Evolutionary conservation across 768 basidiomycete species (phyloP), one percentile per base, ranked within the genome.

Genomic region (Hemileccinum impolitum): DNA sequence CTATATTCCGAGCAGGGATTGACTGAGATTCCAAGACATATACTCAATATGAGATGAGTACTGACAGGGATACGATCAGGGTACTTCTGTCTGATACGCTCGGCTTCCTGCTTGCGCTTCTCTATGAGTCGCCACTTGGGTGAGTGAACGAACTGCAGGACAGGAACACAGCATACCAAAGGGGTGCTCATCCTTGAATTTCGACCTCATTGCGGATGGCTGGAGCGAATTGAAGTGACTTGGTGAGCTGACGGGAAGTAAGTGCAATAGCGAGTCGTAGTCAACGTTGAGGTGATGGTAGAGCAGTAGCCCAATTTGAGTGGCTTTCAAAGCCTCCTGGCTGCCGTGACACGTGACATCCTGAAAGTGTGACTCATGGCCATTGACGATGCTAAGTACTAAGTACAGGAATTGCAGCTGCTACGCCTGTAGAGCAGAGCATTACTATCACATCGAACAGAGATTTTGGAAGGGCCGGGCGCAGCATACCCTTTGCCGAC

Each of bases 101-200:
- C 94, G 30, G 95, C 95, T 68, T 98, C 95, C 37, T 92, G 93
- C 80, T 97, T 97, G 80, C 95, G 90, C 77, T 97, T 98, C 84
- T 96, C 95, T 97, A 63, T 36, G 48, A 37, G 55, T 46, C 34
- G 45, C 45, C 51, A 52, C 46, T 28, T 43, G 32, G n/a, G 49
- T 51, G 40, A 61, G 59, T 51, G 50, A 58, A 70, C 74, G 64
- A 73, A 65, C 63, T 55, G 51, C 67, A 57, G 57, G 43, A 51
- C 39, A 53, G 51, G 30, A 61, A 52, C 50, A 55, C 51, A 52
- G 55, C 59, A 63, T 57, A 95, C 95, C 95, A 69, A 97, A 98
- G 54, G 92, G 92, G 71, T 99, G 95, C 74, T 98, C 95, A 73
- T 97, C 95, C 84, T 94, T 94, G 78, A 94, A 94, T 74, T 94